These are phyloP conservation scores for Peronosclerospora sorghi DNA, from an alignment of 352 stramenopile species.

Conservation along the genomic window DNA sequence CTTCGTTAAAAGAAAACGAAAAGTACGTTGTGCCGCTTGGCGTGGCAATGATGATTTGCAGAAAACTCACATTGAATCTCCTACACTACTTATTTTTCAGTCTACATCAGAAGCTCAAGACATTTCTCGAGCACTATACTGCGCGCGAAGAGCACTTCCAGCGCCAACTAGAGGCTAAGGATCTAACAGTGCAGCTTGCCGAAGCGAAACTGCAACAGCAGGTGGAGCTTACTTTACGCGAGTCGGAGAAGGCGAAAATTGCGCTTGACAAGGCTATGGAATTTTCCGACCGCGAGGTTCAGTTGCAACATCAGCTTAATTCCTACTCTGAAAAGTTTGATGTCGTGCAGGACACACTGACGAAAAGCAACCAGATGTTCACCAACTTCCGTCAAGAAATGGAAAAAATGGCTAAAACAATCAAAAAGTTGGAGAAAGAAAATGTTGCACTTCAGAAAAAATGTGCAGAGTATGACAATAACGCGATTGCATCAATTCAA, in stretches of 20 bases:
- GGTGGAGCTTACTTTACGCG: slow-evolving; percentile 53
- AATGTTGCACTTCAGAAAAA: slow-evolving; percentile 74
- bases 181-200: slow-evolving; percentile 65
- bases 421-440: slow-evolving; percentile 82
- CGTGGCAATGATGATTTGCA: too few species aligned
- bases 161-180: slow-evolving; percentile 74
- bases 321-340: slow-evolving; percentile 83
- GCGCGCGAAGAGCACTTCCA: slow-evolving; percentile 76
- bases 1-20: slow-evolving; percentile 79
- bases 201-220: slow-evolving; percentile 78
- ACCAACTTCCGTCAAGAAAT: slow-evolving; percentile 76
- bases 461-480: slow-evolving; percentile 65
- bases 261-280: slow-evolving; percentile 77
- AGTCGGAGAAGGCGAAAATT: slow-evolving; percentile 58
- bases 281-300: slow-evolving; percentile 63
- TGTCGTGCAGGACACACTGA: slow-evolving; percentile 72
- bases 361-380: slow-evolving; percentile 84
- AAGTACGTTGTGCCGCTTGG: slow-evolving; percentile 22
- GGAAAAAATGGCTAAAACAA: slow-evolving; percentile 82
- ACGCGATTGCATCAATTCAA: slow-evolving; percentile 65
- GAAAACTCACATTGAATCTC: not conserved
- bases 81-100: slow-evolving; percentile 14
- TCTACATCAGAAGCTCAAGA: slow-evolving; percentile 76
- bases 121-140: slow-evolving; percentile 72
- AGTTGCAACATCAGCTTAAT: slow-evolving; percentile 66